Conservation (phyloP, 257 asterid genomes). For the Solanum rostratum region DNA sequence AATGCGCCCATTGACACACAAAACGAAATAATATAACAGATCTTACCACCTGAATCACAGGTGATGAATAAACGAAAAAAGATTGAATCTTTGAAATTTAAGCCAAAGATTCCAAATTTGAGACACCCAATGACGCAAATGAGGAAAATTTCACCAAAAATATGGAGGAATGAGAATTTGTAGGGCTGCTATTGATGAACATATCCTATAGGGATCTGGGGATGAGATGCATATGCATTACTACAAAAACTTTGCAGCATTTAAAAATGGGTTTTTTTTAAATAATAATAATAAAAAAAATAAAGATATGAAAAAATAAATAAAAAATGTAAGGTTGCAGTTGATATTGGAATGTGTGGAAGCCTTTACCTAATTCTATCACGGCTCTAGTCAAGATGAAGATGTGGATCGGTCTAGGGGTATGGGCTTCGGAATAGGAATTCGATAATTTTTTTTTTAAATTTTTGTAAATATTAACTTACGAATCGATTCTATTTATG, state of each 20-base stretch:
- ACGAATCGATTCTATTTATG: too few relatives aligned
- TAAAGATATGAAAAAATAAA: not conserved
- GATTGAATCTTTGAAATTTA: slow-evolving; percentile 11
- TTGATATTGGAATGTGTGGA: slow-evolving; percentile 34
- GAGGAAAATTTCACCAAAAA: not conserved
- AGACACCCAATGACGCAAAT: slow-evolving; percentile 16
- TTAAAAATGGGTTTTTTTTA: not conserved
- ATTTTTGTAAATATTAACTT: too few relatives aligned
- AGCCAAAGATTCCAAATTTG: slow-evolving; percentile 25
- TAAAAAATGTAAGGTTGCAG: slow-evolving; percentile 32
- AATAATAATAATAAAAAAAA: not conserved
- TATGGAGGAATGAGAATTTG: not conserved
- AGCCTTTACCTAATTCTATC: not conserved
- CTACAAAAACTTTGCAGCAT: not conserved
- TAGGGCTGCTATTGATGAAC: slow-evolving; percentile 17
- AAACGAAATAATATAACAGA: not conserved
- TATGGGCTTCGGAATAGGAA: too few relatives aligned
- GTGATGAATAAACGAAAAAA: not conserved
- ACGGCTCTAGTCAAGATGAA: not conserved
- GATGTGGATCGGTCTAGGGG: not conserved
- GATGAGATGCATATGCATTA: slow-evolving; percentile 14
- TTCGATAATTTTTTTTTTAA: too few relatives aligned
- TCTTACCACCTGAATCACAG: slow-evolving; percentile 3
- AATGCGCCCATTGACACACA: slow-evolving; percentile 71
- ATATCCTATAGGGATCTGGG: not conserved